Percentiles rank a stretch among this genome's conserved stretches.
Evolutionary conservation across 108 stramenopile genomes (phyloP).

Genomic region (Pseudonitzschia pungens): DNA sequence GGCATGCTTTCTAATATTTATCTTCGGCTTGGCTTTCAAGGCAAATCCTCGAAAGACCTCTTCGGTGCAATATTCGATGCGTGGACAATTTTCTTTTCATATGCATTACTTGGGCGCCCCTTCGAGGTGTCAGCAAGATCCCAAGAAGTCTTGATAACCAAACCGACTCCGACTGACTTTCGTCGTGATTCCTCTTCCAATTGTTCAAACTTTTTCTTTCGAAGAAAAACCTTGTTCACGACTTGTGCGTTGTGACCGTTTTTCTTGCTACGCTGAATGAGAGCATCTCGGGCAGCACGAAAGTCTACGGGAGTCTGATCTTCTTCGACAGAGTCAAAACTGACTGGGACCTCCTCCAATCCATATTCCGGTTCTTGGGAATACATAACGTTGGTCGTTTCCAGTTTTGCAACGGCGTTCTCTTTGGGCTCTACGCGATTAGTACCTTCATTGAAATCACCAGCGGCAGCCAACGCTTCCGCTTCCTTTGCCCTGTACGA

Average conservation of each 20-base stretch:
- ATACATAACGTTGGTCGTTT: neutral
- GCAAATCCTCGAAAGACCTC: constrained; percentile 49
- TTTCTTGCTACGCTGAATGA: constrained; percentile 43
- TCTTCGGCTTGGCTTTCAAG: constrained; percentile 16
- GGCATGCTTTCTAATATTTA: neutral
- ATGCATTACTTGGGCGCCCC: constrained; percentile 34
- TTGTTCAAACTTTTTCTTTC: constrained; percentile 44
- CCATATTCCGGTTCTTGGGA: neutral
- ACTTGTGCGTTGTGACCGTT: constrained; percentile 53
- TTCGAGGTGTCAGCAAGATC: constrained; percentile 26
- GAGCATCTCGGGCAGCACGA: constrained; percentile 41
- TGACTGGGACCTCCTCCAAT: neutral
- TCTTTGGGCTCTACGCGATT: constrained; percentile 1
- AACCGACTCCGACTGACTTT: constrained; percentile 26
- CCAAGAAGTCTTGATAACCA: constrained; percentile 43
- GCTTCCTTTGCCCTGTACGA: neutral
- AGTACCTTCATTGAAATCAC: constrained; percentile 3
- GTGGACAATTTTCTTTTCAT: constrained; percentile 60
- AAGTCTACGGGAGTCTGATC: constrained; percentile 43
- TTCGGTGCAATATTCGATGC: constrained; percentile 52
- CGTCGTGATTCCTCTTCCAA: constrained; percentile 37
- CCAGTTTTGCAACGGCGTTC: too few relatives aligned
- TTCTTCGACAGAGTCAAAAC: constrained; percentile 21
- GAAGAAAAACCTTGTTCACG: constrained; percentile 37
- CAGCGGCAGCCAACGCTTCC: neutral